These are phyloP conservation scores for Colletotrichum higginsianum DNA, from an alignment of 2,329 filamentous ascomycete genomes.

Conservation along the genomic window DNA sequence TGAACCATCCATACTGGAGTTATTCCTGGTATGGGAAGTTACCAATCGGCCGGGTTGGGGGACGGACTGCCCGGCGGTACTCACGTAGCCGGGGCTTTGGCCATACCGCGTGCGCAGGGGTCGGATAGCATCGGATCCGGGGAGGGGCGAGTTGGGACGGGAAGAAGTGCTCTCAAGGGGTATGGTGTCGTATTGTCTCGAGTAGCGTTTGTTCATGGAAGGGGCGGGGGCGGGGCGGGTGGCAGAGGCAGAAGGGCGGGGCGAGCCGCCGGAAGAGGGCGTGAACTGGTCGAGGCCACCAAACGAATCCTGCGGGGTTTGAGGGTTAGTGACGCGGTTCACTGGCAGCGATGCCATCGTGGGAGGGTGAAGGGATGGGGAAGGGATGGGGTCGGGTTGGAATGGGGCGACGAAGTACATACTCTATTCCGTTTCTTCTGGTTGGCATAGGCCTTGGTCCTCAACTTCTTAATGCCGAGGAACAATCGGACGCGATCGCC, in stretches of 20 bases:
- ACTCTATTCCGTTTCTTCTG: conserved; percentile 90
- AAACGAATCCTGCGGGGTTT: conserved; percentile 79
- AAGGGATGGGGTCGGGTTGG: not conserved
- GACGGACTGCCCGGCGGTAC: conserved; percentile 72
- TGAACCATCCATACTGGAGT: conserved; percentile 87
- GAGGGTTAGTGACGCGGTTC: conserved; percentile 35
- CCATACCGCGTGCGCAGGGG: conserved; percentile 71
- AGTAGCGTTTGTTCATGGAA: conserved; percentile 74
- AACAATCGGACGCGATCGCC: conserved; percentile 95
- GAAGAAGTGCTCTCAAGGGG: conserved; percentile 66
- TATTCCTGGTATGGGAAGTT: conserved; percentile 81
- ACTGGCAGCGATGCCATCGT: conserved; percentile 2
- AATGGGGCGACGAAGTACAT: conserved; percentile 50
- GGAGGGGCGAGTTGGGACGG: conserved; percentile 78
- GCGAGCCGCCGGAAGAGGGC: conserved; percentile 73
- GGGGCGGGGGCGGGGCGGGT: conserved; percentile 56
- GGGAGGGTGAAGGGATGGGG: not conserved
- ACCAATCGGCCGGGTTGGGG: conserved; percentile 74
- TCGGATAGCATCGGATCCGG: conserved; percentile 68
- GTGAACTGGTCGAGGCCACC: conserved; percentile 80
- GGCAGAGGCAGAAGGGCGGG: conserved; percentile 71
- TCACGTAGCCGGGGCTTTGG: conserved; percentile 63
- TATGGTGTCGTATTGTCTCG: conserved; percentile 69
- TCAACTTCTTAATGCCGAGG: conserved; percentile 85
- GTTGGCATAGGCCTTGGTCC: conserved; percentile 82